Conservation (phyloP, 2,329 filamentous ascomycete species). For the Davidsoniella eucalypti region DNA sequence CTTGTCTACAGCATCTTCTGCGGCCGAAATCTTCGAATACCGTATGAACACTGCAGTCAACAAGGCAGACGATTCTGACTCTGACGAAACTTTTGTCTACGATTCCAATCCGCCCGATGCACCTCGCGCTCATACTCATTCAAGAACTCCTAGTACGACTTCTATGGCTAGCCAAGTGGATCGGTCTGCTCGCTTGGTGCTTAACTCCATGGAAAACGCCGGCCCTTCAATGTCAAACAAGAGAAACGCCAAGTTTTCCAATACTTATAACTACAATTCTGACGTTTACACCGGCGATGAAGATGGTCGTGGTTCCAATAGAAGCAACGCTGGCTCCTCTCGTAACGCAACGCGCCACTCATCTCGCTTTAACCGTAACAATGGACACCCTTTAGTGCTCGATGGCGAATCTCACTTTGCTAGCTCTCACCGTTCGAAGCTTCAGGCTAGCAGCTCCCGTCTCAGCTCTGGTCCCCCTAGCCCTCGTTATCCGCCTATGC, state of each 20-base stretch:
- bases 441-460: constrained; percentile 37
- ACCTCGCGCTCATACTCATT: constrained; percentile 75
- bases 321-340: constrained; percentile 44
- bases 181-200: constrained; percentile 39
- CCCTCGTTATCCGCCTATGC: constrained; percentile 35
- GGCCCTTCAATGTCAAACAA: constrained; percentile 34
- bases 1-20: constrained; percentile 54
- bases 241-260: constrained; percentile 93
- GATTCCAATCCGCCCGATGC: constrained; percentile 80
- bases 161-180: constrained; percentile 62
- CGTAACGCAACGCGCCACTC: constrained; percentile 58
- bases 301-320: constrained; percentile 45
- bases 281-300: constrained; percentile 41
- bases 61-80: constrained; percentile 90
- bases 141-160: constrained; percentile 83
- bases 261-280: constrained; percentile 50
- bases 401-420: constrained; percentile 67
- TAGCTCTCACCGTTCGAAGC: constrained; percentile 46
- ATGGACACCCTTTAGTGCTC: constrained; percentile 54
- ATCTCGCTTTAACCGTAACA: constrained; percentile 51
- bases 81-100: constrained; percentile 96
- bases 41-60: constrained; percentile 93
- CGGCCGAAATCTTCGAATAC: constrained; percentile 95
- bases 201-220: constrained; percentile 46
- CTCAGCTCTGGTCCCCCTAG: constrained; percentile 55